phyloP scores from a whole-genome alignment of 2,329 filamentous ascomycete species.

The Coniella vitis region DNA sequence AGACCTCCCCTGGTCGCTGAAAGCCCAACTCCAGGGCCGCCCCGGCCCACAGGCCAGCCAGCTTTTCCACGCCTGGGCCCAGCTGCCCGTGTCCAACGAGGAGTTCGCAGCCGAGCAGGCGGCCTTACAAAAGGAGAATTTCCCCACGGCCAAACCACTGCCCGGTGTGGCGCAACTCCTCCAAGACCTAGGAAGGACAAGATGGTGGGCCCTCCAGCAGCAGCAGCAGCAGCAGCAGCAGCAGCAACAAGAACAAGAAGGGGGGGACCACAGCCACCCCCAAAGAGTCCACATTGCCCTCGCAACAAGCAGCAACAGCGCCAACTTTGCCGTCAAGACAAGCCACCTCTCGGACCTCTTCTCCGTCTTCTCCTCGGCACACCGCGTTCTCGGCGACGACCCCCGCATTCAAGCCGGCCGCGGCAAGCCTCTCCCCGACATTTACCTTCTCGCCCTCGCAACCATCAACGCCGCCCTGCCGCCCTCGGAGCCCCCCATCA shows the following conservation, averaged over 20 bases:
- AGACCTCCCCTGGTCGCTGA: slow-evolving; percentile 83
- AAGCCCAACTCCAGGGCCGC: slow-evolving; percentile 70
- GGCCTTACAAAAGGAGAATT: slow-evolving; percentile 62
- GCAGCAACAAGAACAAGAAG: slow-evolving; percentile 20
- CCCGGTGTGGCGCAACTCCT: slow-evolving; percentile 72
- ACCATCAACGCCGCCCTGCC: slow-evolving; percentile 72
- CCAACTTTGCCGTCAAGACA: slow-evolving; percentile 75
- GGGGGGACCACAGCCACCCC: too few species aligned
- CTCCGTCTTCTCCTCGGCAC: slow-evolving; percentile 58
- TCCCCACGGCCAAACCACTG: slow-evolving; percentile 68
- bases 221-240: slow-evolving; percentile 10
- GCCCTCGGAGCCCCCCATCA: slow-evolving; percentile 57
- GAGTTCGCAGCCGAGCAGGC: slow-evolving; percentile 57
- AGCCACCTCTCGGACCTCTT: slow-evolving; percentile 52
- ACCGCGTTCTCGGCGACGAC: slow-evolving; percentile 82
- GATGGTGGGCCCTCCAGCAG: slow-evolving; percentile 39
- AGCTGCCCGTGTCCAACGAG: slow-evolving; percentile 68
- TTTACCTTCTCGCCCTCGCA: slow-evolving; percentile 80
- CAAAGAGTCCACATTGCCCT: slow-evolving; percentile 69
- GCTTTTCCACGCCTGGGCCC: slow-evolving; percentile 69
- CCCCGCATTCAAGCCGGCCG: slow-evolving; percentile 65
- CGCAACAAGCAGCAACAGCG: slow-evolving; percentile 68
- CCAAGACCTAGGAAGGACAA: slow-evolving; percentile 45
- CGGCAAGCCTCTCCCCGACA: slow-evolving; percentile 94
- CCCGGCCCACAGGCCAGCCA: slow-evolving; percentile 46